These are phyloP conservation scores for Xylariaceae sp. DNA, from an alignment of 2,329 filamentous ascomycete species.

Conservation along the genomic window DNA sequence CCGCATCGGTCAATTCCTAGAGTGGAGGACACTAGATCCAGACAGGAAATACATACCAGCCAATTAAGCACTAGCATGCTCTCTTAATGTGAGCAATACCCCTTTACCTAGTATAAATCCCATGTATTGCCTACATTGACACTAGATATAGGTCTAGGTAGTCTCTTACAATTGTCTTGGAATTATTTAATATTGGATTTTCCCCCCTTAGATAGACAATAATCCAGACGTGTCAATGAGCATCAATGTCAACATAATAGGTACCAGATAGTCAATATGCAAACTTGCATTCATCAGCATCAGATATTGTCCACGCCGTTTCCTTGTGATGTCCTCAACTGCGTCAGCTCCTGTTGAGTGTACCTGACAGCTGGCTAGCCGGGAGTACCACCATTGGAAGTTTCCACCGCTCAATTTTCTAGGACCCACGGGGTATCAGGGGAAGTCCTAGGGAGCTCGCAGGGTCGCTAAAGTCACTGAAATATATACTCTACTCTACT, in stretches of 20 bases:
- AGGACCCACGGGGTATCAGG: not conserved
- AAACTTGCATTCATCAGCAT: not conserved
- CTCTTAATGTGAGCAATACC: not conserved
- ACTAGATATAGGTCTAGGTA: too few relatives aligned
- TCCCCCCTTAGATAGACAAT: too few relatives aligned
- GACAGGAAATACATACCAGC: not conserved
- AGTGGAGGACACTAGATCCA: not conserved
- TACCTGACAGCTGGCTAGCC: too few relatives aligned
- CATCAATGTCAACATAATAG: too few relatives aligned
- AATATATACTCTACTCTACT: slow-evolving; percentile 10
- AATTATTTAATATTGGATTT: too few relatives aligned
- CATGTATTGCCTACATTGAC: not conserved
- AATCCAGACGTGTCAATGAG: too few relatives aligned
- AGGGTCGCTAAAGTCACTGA: not conserved
- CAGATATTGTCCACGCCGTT: too few relatives aligned
- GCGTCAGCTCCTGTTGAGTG: too few relatives aligned
- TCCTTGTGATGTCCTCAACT: too few relatives aligned
- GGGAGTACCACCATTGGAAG: too few relatives aligned
- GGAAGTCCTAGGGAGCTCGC: not conserved
- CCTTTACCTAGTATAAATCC: not conserved
- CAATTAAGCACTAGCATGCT: not conserved
- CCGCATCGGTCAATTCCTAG: not conserved
- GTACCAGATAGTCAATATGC: too few relatives aligned
- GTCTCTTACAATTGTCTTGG: too few relatives aligned
- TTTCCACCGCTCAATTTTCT: not conserved